A percentile compares a stretch with the other conserved stretches of the same genome.
Evolutionary conservation across 306 rosid species (phyloP).

Genomic region (Mimosa pudica): DNA sequence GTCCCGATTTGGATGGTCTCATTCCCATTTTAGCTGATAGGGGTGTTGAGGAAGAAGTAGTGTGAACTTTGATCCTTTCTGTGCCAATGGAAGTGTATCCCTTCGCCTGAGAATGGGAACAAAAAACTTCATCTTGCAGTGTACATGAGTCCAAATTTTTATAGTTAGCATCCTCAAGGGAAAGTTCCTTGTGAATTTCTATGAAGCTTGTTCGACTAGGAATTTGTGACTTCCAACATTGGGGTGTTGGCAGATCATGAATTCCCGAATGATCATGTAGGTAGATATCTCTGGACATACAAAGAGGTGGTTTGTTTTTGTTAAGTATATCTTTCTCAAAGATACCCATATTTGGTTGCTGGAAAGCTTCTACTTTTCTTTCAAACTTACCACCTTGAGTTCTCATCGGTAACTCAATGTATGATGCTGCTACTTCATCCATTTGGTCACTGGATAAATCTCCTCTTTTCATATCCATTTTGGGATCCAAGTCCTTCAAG

Average conservation of each 20-base stretch:
- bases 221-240: constrained; percentile 48
- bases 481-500: constrained; percentile 36
- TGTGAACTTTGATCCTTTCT: constrained; percentile 35
- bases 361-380: constrained; percentile 45
- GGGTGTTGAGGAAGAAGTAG: constrained; percentile 42
- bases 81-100: constrained; percentile 39
- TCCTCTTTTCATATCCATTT: constrained; percentile 42
- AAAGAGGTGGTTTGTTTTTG: constrained; percentile 53
- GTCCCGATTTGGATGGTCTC: constrained; percentile 59
- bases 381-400: constrained; percentile 42
- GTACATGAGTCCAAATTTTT: constrained; percentile 47
- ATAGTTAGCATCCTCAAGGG: constrained; percentile 36
- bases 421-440: constrained; percentile 45
- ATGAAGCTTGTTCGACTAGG: constrained; percentile 40
- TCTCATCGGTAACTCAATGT: constrained; percentile 30
- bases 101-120: constrained; percentile 42
- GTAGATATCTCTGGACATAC: constrained; percentile 49
- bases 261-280: constrained; percentile 45
- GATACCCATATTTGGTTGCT: constrained; percentile 35
- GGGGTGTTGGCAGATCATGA: constrained; percentile 34
- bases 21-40: constrained; percentile 39
- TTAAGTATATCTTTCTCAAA: constrained; percentile 39
- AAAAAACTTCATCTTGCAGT: constrained; percentile 43
- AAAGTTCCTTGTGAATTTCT: constrained; percentile 47
- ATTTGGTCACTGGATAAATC: constrained; percentile 27